Evolutionary conservation across 2,329 filamentous ascomycete genomes (phyloP), one percentile per base, ranked within the genome.

Genomic region (Coniochaeta ligniaria): DNA sequence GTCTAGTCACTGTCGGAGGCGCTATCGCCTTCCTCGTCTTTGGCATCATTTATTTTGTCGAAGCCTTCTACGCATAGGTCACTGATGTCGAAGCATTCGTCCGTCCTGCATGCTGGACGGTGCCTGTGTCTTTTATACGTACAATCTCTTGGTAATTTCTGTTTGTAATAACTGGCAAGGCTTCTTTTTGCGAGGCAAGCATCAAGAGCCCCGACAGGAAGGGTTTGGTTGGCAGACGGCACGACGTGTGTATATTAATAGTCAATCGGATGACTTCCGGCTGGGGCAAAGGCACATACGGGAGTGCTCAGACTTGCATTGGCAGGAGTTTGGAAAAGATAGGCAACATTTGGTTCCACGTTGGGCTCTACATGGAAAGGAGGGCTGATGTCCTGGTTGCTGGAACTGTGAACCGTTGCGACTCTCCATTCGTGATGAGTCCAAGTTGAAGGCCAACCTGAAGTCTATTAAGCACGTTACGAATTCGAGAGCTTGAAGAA

Each of bases 21-120:
- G 94, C 95, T 8, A 77, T 90, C 60, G 92, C 94, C 17, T 99
- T 99, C 78, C 79, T 98, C 56, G 75, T 92, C 33, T 99, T 99
- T 72, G 94, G 92, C 63, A 75, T 96, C 67, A 93, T 99, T 67
- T 99, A 99, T 76, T 77, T 96, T 41, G 79, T 93, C 63, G 94
- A 98, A 75, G 89, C 89, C 16, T 77, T 93, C 70, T 86, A 85
- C 70, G 75, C 75, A 58, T 83, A 75, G 50, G 12, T 43, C 22
- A 47, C 20, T 3, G 12, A 31, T 28, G 22, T 14, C 16, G 43
- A 17, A 16, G 22, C 47, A 26, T 26, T 7, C 12, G 12, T 11
- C 22, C n/a, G 14, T 28, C 9, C 24, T 31, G 22, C 22, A 24
- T 28, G 22, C 47, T 41, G 16, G 9, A 41, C 38, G 43, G 43